These are phyloP conservation scores for Dendrobium nobile DNA, from an alignment of 106 monocot species.

Conservation along the genomic window DNA sequence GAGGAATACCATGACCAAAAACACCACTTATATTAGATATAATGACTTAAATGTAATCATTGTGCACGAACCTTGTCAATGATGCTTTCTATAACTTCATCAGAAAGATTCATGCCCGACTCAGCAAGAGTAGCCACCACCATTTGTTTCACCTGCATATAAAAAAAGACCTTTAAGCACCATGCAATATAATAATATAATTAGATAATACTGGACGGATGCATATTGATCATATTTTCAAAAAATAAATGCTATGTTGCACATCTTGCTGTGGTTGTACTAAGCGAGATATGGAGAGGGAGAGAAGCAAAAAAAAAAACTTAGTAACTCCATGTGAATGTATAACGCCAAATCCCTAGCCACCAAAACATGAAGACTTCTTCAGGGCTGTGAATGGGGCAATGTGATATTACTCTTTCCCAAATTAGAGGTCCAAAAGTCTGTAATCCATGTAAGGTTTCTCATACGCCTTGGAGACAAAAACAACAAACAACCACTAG, in stretches of 20 bases:
- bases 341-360: no score
- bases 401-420: neutral
- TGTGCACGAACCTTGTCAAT: slow-evolving; percentile 68
- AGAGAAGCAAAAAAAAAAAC: neutral
- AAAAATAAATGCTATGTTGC: neutral
- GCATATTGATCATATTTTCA: no score
- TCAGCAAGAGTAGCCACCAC: slow-evolving; percentile 97
- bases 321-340: neutral
- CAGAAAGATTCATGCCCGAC: slow-evolving; percentile 99
- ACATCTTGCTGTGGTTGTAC: neutral
- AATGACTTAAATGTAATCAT: neutral
- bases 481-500: no score
- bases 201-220: neutral
- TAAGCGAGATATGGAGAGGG: neutral
- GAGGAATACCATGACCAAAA: neutral
- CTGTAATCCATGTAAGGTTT: neutral
- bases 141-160: slow-evolving; percentile 89
- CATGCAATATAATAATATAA: neutral
- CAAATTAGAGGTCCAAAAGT: neutral
- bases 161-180: neutral
- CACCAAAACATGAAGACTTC: neutral
- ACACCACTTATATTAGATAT: neutral
- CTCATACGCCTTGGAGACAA: neutral
- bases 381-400: neutral
- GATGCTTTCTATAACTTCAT: slow-evolving; percentile 95